Evolutionary conservation across 1,284 basidiomycete species (phyloP).

Genomic region (Megacollybia platyphylla): DNA sequence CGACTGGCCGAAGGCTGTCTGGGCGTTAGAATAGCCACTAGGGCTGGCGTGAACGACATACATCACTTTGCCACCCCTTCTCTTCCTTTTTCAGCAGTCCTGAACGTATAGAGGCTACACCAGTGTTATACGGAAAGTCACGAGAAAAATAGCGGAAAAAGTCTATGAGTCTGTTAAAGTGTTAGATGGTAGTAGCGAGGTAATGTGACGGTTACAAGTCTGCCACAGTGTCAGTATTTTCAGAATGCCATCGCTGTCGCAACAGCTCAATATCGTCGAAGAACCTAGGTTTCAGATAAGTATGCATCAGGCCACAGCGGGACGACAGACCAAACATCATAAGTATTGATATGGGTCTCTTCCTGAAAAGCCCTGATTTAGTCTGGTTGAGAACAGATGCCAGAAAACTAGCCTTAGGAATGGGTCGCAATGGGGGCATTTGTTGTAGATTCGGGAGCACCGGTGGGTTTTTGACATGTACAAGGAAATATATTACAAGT

Average conservation of each 20-base stretch:
- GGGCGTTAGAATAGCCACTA: not conserved
- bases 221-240: conserved; percentile 86
- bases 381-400: not conserved
- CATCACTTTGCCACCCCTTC: conserved; percentile 92
- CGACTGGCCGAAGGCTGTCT: conserved; percentile 30
- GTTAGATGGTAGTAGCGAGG: not conserved
- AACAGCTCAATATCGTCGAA: conserved; percentile 95
- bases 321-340: conserved; percentile 95
- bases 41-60: conserved; percentile 23
- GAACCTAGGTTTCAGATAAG: conserved; percentile 37
- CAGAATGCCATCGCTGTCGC: conserved; percentile 86
- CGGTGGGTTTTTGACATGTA: conserved; percentile 93
- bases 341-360: conserved; percentile 73
- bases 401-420: conserved; percentile 40
- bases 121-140: conserved; percentile 86
- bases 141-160: conserved; percentile 96
- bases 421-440: conserved; percentile 75
- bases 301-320: conserved; percentile 73
- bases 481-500: conserved; percentile 93
- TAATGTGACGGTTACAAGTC: conserved; percentile 54
- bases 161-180: conserved; percentile 70
- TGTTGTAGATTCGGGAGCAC: conserved; percentile 88
- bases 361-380: conserved; percentile 36
- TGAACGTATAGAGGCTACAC: conserved; percentile 84
- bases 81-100: conserved; percentile 83